A percentile compares a stretch with the other conserved stretches of the same genome.
Conservation (phyloP, 1,139 yeast genomes). For the Scheffersomyces stambukii region DNA sequence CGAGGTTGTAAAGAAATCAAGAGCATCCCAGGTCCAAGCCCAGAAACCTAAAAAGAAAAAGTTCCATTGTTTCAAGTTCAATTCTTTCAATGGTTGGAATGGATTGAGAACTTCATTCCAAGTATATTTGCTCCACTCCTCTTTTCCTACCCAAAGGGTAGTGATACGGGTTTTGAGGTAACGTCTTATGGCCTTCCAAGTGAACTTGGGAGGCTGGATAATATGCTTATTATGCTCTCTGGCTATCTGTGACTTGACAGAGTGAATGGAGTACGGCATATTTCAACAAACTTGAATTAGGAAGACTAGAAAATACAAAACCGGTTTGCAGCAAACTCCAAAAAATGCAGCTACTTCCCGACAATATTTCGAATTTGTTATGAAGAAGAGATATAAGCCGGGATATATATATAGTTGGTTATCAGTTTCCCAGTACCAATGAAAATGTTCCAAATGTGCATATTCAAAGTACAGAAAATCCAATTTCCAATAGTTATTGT, state of each 20-base stretch:
- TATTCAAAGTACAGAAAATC: too few species aligned
- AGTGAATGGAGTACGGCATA: slow-evolving; percentile 7
- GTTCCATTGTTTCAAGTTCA: slow-evolving; percentile 32
- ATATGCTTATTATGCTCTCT: slow-evolving; percentile 48
- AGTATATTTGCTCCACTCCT: slow-evolving; percentile 24
- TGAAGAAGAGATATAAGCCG: too few species aligned
- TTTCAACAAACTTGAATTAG: too few species aligned
- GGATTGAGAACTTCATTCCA: slow-evolving; percentile 33
- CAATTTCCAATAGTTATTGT: too few species aligned
- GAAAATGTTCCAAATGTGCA: too few species aligned
- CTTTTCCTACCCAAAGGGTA: slow-evolving; percentile 27
- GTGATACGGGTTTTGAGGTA: slow-evolving; percentile 29
- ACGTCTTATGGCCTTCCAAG: slow-evolving; percentile 18
- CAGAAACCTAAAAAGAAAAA: slow-evolving; percentile 30
- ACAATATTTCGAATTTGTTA: too few species aligned
- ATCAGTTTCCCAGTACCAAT: too few species aligned
- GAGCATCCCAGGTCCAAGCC: slow-evolving; percentile 45
- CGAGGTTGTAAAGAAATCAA: slow-evolving; percentile 38
- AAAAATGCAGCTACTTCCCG: too few species aligned
- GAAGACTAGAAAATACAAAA: too few species aligned
- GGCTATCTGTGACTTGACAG: slow-evolving; percentile 38
- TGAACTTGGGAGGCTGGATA: slow-evolving; percentile 29
- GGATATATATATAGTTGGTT: too few species aligned
- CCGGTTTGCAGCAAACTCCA: too few species aligned
- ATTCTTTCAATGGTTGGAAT: slow-evolving; percentile 24